These are phyloP conservation scores for Drechslerella stenobrocha DNA, from an alignment of 2,329 filamentous ascomycete genomes.

Conservation along the genomic window DNA sequence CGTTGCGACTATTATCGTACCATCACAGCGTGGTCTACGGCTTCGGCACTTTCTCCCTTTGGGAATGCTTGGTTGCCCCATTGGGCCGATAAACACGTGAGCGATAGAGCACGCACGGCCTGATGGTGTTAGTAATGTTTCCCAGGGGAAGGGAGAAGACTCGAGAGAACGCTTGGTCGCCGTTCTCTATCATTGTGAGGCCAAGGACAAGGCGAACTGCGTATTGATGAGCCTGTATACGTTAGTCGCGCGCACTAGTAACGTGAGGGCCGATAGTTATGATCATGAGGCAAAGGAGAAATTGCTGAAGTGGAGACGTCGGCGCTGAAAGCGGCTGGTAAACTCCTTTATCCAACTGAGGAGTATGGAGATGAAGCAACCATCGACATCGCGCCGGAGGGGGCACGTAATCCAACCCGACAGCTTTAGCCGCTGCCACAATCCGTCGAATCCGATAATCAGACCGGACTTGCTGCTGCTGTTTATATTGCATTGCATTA, in stretches of 20 bases:
- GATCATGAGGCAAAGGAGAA: conserved; percentile 2
- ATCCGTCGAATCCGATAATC: conserved; percentile 25
- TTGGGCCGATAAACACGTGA: conserved; percentile 32
- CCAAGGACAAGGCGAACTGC: neutral
- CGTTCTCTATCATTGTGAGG: neutral
- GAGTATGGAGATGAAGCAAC: conserved; percentile 1
- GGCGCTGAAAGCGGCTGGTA: conserved; percentile 39
- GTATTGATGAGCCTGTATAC: neutral
- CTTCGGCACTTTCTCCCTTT: neutral
- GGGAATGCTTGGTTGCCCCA: neutral
- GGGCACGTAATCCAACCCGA: conserved; percentile 40
- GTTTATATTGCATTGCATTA: conserved; percentile 4
- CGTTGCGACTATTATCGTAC: neutral
- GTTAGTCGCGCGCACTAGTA: neutral
- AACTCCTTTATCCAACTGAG: conserved; percentile 40
- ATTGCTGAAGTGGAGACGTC: neutral
- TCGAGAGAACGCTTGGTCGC: neutral
- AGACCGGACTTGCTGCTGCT: neutral
- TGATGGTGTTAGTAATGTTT: no score
- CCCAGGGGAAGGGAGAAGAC: neutral
- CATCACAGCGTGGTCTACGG: neutral
- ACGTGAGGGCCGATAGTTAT: neutral
- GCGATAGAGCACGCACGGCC: conserved; percentile 6
- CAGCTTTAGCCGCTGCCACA: conserved; percentile 44
- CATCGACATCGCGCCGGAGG: conserved; percentile 40